Conservation (phyloP, 192 early-diverging fungal genomes). For the Backusella tuberculispora region DNA sequence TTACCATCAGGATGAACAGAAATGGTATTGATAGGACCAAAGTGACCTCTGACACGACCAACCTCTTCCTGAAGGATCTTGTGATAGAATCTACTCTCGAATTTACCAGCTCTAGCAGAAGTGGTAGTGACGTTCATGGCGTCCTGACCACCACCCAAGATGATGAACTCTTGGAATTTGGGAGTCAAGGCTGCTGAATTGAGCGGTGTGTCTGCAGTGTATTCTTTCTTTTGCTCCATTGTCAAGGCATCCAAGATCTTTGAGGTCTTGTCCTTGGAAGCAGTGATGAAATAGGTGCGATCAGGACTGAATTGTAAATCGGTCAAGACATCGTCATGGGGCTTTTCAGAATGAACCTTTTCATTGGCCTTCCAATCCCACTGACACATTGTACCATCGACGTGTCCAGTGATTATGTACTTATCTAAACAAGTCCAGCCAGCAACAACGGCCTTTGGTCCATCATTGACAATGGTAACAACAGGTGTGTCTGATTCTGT, state of each 20-base stretch:
- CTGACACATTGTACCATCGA: constrained; percentile 88
- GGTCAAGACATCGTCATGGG: constrained; percentile 77
- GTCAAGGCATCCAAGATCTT: constrained; percentile 88
- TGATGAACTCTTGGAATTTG: constrained; percentile 75
- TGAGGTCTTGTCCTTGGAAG: constrained; percentile 93
- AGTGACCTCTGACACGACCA: constrained; percentile 96
- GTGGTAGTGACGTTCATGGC: constrained; percentile 97
- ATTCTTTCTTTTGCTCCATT: constrained; percentile 84
- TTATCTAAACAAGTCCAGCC: constrained; percentile 92
- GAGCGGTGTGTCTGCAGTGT: constrained; percentile 82
- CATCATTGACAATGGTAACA: constrained; percentile 65
- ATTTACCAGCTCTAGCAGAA: constrained; percentile 88
- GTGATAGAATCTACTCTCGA: constrained; percentile 98
- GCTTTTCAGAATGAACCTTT: constrained; percentile 60
- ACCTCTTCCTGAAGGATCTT: constrained; percentile 96
- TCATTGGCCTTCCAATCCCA: constrained; percentile 88
- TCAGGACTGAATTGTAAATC: constrained; percentile 94
- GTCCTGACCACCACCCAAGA: constrained; percentile 97
- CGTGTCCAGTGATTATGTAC: constrained; percentile 92
- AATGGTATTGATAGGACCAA: constrained; percentile 99
- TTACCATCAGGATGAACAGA: constrained; percentile 95
- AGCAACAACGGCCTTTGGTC: constrained; percentile 89
- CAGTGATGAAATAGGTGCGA: constrained; percentile 92
- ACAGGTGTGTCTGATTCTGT: constrained; percentile 77
- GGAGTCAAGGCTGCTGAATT: constrained; percentile 95